Conservation (phyloP, 768 basidiomycete species). For the Pleurotus tuoliensis region DNA sequence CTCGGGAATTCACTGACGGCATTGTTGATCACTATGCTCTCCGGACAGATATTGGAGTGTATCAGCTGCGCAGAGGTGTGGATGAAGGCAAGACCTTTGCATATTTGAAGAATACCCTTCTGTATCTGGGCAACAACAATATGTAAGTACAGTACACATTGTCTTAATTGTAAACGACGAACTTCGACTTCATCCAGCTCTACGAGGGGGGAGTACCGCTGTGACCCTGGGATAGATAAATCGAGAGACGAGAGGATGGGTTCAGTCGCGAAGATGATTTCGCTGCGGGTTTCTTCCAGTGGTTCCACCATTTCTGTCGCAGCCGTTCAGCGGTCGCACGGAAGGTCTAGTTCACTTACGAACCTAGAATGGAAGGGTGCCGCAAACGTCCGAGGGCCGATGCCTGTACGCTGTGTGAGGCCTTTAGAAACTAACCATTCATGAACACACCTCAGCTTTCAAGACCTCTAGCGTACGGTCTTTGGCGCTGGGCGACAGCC, state of each 20-base stretch:
- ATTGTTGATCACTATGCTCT: conserved; percentile 85
- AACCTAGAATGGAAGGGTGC: conserved; percentile 91
- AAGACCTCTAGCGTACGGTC: conserved; percentile 81
- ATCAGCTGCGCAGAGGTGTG: conserved; percentile 90
- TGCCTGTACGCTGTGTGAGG: conserved; percentile 45
- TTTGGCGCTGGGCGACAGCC: conserved; percentile 55
- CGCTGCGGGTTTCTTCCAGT: conserved; percentile 85
- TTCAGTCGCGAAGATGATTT: conserved; percentile 93
- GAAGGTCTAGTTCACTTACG: conserved; percentile 5
- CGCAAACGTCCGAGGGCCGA: conserved; percentile 79
- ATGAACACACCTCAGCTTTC: conserved; percentile 75
- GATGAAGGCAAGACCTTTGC: conserved; percentile 85
- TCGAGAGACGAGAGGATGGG: conserved; percentile 80
- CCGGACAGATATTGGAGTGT: conserved; percentile 86
- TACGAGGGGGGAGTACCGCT: conserved; percentile 50
- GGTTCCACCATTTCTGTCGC: conserved; percentile 93
- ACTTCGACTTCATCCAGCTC: conserved; percentile 98
- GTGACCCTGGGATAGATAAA: conserved; percentile 66
- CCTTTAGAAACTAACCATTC: conserved; percentile 3
- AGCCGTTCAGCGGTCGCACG: conserved; percentile 6
- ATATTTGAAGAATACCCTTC: conserved; percentile 91
- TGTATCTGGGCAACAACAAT: conserved; percentile 60
- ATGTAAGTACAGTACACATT: conserved; percentile 9
- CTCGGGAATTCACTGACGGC: conserved; percentile 50
- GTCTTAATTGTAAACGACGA: conserved; percentile 29